Evolutionary conservation across 2,329 filamentous ascomycete species (phyloP).

Genomic region (Podosphaera xanthii): DNA sequence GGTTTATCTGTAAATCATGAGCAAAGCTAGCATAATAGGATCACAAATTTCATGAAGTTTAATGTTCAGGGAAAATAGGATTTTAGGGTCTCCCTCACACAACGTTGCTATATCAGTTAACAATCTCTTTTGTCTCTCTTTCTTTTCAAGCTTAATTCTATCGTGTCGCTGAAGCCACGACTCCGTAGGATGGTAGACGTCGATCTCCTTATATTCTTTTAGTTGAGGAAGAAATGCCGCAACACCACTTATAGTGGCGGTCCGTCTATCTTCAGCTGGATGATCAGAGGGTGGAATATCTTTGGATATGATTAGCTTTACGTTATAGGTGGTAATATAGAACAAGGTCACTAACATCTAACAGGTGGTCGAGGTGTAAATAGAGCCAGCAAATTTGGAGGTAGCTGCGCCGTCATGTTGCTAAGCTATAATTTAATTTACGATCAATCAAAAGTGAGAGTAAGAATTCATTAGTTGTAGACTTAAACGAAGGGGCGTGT

Average conservation of each 20-base stretch:
- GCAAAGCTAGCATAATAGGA: conserved; percentile 1
- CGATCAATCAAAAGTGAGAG: too few relatives aligned
- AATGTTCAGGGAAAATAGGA: conserved; percentile 2
- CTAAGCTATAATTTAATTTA: too few relatives aligned
- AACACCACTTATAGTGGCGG: conserved; percentile 48
- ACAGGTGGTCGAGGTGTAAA: conserved; percentile 83
- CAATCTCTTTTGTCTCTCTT: conserved; percentile 35
- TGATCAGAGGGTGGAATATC: conserved; percentile 47
- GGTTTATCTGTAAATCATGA: conserved; percentile 44
- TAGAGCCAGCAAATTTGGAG: conserved; percentile 36
- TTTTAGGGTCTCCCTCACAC: conserved; percentile 15
- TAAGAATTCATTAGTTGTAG: too few relatives aligned
- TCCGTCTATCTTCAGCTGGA: conserved; percentile 61
- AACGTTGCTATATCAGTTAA: conserved; percentile 13
- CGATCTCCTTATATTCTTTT: conserved; percentile 54
- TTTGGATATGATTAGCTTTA: not conserved
- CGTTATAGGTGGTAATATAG: too few relatives aligned
- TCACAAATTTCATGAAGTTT: not conserved
- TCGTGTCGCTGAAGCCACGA: conserved; percentile 81
- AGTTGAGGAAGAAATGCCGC: conserved; percentile 53
- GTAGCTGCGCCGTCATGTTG: conserved; percentile 1
- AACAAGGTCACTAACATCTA: conserved; percentile 31
- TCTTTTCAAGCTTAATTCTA: conserved; percentile 62
- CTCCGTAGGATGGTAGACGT: conserved; percentile 61
- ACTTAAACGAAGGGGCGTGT: too few relatives aligned